Base-by-base conservation (phyloP, 1,284 basidiomycete species). In the Fistulinella staudtii region DNA sequence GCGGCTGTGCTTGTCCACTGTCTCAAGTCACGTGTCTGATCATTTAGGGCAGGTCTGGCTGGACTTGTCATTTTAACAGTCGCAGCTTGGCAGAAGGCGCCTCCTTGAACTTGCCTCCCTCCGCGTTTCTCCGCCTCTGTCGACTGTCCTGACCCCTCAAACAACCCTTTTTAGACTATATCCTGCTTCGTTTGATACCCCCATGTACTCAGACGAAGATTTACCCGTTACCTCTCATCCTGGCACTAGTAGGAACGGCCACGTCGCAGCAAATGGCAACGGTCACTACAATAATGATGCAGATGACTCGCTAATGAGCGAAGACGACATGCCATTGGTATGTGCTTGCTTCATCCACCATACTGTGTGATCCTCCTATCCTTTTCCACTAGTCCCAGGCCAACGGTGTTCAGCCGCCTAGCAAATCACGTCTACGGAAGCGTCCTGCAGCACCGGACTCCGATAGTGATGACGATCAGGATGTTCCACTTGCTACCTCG, bases 401-500 rank as follows among this genome's bases (percentile, higher is more conserved):
- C 39, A 66, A 63, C 21, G 42, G 47, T 35, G 22, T 62, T 35
- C 69, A 69, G 55, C 64, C 68, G 53, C 76, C 70, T 53, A 55
- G 59, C 13, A 77, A 74, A 55, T 74, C 75, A 31, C 71, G 76
- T 51, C 57, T 71, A 23, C 73, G 53, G 49, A 87, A 86, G 65
- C 78, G 82, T 58, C 82, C 81, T 69, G 77, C 75, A 54, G 60
- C 69, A 44, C 68, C 68, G 15, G 74, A 75, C 13, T 71, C 64
- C 48, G 74, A 77, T 31, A 84, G 80, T 54, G 83, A 85, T n/a
- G 83, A 84, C 54, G 83, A 83, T n/a, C 82, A 85, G 52, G 83
- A 87, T 50, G 70, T 68, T 21, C 84, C 84, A 34, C 75, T 88
- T 36, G 83, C 83, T 38, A 83, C 82, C 30, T 84, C 84, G 22